Evolutionary conservation across 2,329 filamentous ascomycete genomes (phyloP).

Genomic region (Hypoxylon sp.): DNA sequence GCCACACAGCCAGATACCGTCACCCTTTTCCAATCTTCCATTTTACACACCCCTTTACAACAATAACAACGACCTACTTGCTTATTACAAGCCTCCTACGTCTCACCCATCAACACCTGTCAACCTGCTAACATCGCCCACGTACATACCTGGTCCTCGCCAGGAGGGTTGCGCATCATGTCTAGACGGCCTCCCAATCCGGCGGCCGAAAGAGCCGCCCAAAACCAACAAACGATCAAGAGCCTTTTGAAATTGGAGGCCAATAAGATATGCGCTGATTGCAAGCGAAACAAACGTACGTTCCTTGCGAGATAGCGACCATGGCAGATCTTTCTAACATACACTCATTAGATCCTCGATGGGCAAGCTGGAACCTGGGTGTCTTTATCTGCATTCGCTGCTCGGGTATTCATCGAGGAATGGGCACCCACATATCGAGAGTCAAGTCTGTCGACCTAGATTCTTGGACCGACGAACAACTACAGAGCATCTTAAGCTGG

Average conservation of each 20-base stretch:
- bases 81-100: neutral
- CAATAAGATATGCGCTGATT: slow-evolving; percentile 98
- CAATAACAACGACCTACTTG: slow-evolving; percentile 5
- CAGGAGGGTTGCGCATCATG: slow-evolving; percentile 63
- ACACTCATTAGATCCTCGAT: slow-evolving; percentile 81
- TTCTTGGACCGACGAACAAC: slow-evolving; percentile 97
- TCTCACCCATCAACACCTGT: neutral
- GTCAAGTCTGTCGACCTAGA: slow-evolving; percentile 99
- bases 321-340: slow-evolving; percentile 1
- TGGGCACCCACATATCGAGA: slow-evolving; percentile 98
- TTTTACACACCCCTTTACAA: slow-evolving; percentile 12
- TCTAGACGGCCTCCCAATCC: slow-evolving; percentile 83
- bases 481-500: slow-evolving; percentile 94
- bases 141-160: neutral
- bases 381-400: slow-evolving; percentile 98
- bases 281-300: slow-evolving; percentile 98
- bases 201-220: slow-evolving; percentile 86
- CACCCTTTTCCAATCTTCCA: slow-evolving; percentile 24
- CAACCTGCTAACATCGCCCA: neutral
- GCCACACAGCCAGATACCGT: slow-evolving; percentile 28
- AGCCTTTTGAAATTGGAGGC: slow-evolving; percentile 91
- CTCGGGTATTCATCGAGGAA: slow-evolving; percentile 97
- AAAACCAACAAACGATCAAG: slow-evolving; percentile 95
- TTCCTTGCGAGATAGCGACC: slow-evolving; percentile 34
- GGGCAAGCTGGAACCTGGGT: slow-evolving; percentile 98